These are phyloP conservation scores for Aaosphaeria pasadenensis DNA, from an alignment of 2,329 filamentous ascomycete species.

Conservation along the genomic window DNA sequence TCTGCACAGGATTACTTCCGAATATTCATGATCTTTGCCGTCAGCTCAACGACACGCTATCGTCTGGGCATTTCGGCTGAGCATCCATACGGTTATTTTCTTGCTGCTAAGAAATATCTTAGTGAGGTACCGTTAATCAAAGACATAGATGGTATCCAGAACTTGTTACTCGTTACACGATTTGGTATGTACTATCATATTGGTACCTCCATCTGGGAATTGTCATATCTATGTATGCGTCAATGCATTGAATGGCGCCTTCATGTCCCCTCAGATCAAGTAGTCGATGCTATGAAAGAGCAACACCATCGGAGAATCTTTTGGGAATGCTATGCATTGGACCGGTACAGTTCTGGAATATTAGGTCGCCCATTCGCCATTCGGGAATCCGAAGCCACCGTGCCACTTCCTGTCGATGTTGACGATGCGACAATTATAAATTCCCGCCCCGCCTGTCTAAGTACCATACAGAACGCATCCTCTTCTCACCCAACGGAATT, in stretches of 20 bases:
- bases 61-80: slow-evolving; percentile 26
- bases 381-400: slow-evolving; percentile 38
- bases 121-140: slow-evolving; percentile 27
- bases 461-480: not conserved
- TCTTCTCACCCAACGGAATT: slow-evolving; percentile 22
- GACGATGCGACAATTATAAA: slow-evolving; percentile 23
- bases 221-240: slow-evolving; percentile 40
- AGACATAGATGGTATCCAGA: slow-evolving; percentile 38
- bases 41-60: slow-evolving; percentile 35
- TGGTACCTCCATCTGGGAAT: slow-evolving; percentile 42
- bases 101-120: slow-evolving; percentile 35
- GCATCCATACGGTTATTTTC: slow-evolving; percentile 43
- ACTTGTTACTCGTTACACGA: slow-evolving; percentile 39
- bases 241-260: slow-evolving; percentile 41
- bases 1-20: slow-evolving; percentile 33
- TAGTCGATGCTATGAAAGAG: slow-evolving; percentile 23
- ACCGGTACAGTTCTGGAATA: slow-evolving; percentile 44
- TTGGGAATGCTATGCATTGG: slow-evolving; percentile 47
- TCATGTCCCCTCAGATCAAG: slow-evolving; percentile 14
- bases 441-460: not conserved
- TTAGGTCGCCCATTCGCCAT: slow-evolving; percentile 44
- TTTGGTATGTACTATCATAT: slow-evolving; percentile 46
- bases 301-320: slow-evolving; percentile 42
- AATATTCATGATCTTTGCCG: slow-evolving; percentile 38
- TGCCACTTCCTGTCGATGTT: slow-evolving; percentile 35